Base-by-base conservation (phyloP, 2,329 filamentous ascomycete species). In the Talaromyces sp. region DNA sequence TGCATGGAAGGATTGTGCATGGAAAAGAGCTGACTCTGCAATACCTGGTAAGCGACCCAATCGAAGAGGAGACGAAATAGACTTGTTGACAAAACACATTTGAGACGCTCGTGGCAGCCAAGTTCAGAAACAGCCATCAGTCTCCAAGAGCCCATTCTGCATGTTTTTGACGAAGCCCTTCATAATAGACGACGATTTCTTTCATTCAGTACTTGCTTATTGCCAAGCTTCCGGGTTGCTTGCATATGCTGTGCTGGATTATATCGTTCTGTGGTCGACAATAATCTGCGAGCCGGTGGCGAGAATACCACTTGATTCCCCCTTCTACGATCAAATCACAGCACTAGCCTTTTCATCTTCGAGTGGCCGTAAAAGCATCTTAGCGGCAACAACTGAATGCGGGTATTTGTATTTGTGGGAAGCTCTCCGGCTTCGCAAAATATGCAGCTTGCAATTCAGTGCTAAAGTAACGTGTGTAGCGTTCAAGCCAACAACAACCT, bases 191-290 rank as follows among this genome's bases (percentile, higher is more conserved):
- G 91, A 97, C 66, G 93, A 99, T 72, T 99, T 92, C 71, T 99
- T 99, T 71, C 97, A 91, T 74, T 94, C 92, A 0, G 81, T 92
- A 2, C 80, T 99, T 56, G 91, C 94, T 9, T 97, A 96, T 71
- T 96, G 88, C 0, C 73, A 81, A 40, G 88, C 84, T 7, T 83
- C 85, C 53, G 83, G 88, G 55, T 89, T 87, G 13, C 81, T 99
- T 15, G 93, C 91, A 17, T 89, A 97, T 17, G 93, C 90, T 0
- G 80, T 97, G 13, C 87, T 87, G 0, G 85, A 87, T 56, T 80
- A 86, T 36, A 82, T 99, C 4, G 97, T 96, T 70, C 83, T 89
- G 5, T 99, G 93, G 94, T 93, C 91, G 0, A 92, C 97, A 69
- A 73, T 78, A 35, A 77, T 79, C 31, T 88, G 88, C 2, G 88